Conservation (phyloP, 441 rosid genomes). For the California macrophylla region DNA sequence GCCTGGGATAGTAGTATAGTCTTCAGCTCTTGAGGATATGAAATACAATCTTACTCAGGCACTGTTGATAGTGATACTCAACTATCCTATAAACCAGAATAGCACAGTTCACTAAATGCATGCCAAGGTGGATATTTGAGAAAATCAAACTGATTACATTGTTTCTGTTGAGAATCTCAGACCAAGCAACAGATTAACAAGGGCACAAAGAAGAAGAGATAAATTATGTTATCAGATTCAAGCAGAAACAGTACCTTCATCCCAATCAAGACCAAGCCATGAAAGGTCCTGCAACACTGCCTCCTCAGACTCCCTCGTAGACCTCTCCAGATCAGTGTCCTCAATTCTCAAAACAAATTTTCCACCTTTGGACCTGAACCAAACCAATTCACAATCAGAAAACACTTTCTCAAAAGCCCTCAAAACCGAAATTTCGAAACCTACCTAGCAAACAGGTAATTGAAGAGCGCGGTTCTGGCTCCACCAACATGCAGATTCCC, state of each 20-base stretch:
- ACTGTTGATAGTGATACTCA: neutral
- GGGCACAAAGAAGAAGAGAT: neutral
- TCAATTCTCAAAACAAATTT: conserved; percentile 82
- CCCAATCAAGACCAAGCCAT: conserved; percentile 92
- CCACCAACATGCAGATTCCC: conserved; percentile 96
- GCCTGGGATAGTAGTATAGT: neutral
- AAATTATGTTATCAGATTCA: neutral
- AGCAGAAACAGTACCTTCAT: conserved; percentile 49
- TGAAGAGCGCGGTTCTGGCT: conserved; percentile 94
- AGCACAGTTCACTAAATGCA: neutral
- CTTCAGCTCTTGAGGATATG: neutral
- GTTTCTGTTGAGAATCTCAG: neutral
- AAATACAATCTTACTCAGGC: neutral
- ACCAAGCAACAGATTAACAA: neutral
- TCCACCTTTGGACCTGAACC: conserved; percentile 68
- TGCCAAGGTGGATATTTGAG: neutral
- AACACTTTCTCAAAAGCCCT: neutral
- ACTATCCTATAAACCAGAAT: neutral
- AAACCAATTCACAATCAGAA: neutral
- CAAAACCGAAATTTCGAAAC: neutral
- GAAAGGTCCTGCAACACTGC: conserved; percentile 73
- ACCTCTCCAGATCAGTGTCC: conserved; percentile 91
- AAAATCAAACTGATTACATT: neutral
- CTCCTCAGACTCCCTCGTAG: conserved; percentile 79
- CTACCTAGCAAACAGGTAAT: conserved; percentile 84